Base-by-base conservation (phyloP, 257 asterid genomes). In the Knoxia roxburghii region DNA sequence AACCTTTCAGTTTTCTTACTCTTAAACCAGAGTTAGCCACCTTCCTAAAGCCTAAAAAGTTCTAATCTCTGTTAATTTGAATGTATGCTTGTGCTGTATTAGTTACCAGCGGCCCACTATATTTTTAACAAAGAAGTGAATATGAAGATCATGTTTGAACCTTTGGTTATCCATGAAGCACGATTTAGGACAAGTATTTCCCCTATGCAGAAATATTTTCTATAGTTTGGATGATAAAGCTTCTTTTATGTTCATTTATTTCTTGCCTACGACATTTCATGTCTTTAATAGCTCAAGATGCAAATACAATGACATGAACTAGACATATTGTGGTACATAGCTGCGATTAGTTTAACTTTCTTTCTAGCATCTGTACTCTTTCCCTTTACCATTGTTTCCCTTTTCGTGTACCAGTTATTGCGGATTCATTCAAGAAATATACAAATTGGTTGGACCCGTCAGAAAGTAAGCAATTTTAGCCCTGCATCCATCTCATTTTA, bases 371-470 rank as follows among this genome's bases (percentile, higher is more conserved):
- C 60, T 41, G 40, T 53, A 46, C 20, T 53, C 26, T 50, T 30
- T 23, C 29, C 41, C 21, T 66, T 51, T 30, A 68, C 46, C 40
- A 48, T 51, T 57, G 51, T 68, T 68, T 29, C 4, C 30, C 63
- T 60, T 64, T 45, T 72, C 41, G 56, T 72, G 63, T 72, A 45
- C 58, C 83, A 81, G 86, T 71, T 92, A 66, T 71, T 89, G 75
- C 86, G 97, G 80, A 85, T 89, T 75, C 97, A 89, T 80, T 83
- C 89, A 72, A 88, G 97, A 77, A 87, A 79, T 84, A 61, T 86
- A 52, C 89, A 80, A 76, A 61, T 64, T 71, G 85, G 82, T 61
- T 92, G 98, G 96, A 89, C 98, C 71, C 97, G 98, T 52, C 98
- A 92, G 75, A 92, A 92, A 86, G 98, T 87, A 82, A 75, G 85